Evolutionary conservation across 768 basidiomycete genomes (phyloP), one percentile per base, ranked within the genome.

Genomic region (Hygrophoropsis aurantiaca): DNA sequence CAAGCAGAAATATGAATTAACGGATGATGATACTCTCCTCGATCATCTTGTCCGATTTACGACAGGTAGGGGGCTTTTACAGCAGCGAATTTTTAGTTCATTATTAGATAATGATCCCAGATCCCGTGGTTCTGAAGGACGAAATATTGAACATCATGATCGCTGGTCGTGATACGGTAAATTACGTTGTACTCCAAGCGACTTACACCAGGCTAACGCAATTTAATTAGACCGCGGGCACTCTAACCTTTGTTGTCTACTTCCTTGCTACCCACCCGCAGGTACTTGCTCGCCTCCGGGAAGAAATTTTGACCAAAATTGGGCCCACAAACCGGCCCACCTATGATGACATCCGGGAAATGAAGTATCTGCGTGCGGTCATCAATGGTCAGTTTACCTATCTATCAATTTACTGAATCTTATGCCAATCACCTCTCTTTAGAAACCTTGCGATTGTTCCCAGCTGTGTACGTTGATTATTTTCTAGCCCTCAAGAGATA

Each of bases 11-110:
- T 51, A 62, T 1, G 67, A 72, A 32, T 48, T 58, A 11, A 63
- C 54, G 1, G 77, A 80, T 11, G 71, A 72, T 5, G 73, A 68
- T 35, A 80, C 79, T 0, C 63, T 84, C 33, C 65, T 84, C 24
- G 81, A 82, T 52, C 75, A 82, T 61, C 60, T 85, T 37, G 75
- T 82, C 25, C 66, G 69, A 20, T 56, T 74, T 36, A 80, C 82
- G 15, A 74, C 75, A 62, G 58, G 62, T 73, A 51, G 5, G 46
- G 32, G 16, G 27, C 10, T 15, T 20, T 27, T 32, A 16, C 3
- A 16, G 15, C 47, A 10, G 37, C 21, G 8, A 2, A 4, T 21
- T 19, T 24, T 26, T 23, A 19, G 38, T 23, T 23, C 40, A 16
- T 5, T 20, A 21, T 11, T 36, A 2, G 39, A 19, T 40, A 11